Evolutionary conservation across 306 rosid genomes (phyloP).

Genomic region (Sindora glabra): DNA sequence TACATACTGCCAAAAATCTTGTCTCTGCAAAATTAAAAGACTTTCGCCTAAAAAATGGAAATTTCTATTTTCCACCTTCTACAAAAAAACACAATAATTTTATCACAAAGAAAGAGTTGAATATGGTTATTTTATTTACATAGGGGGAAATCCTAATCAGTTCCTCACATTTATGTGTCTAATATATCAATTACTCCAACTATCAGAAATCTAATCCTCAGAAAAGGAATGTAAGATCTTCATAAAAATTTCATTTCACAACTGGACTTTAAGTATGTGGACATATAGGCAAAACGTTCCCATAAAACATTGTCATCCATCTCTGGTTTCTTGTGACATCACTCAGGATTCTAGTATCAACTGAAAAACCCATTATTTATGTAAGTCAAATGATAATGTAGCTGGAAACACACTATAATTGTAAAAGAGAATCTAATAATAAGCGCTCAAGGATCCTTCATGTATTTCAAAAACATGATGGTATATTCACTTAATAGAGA

Average conservation of each 20-base stretch:
- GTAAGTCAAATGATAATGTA: not conserved
- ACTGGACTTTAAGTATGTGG: too few species aligned
- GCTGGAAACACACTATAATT: not conserved
- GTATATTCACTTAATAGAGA: not conserved
- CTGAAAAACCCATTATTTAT: not conserved
- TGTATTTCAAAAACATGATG: not conserved
- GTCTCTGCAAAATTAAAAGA: not conserved
- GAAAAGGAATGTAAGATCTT: not conserved
- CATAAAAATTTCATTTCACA: not conserved
- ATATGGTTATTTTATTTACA: not conserved
- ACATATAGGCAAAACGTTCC: not conserved
- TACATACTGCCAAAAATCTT: slow-evolving; percentile 9
- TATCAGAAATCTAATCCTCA: not conserved
- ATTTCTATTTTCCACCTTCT: too few species aligned
- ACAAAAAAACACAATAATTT: not conserved
- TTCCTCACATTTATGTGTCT: not conserved
- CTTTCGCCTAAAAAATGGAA: slow-evolving; percentile 4
- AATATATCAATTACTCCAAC: not conserved
- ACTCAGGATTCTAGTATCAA: not conserved
- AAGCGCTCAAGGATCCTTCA: not conserved
- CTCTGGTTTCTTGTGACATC: not conserved
- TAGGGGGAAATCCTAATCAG: not conserved
- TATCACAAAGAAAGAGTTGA: not conserved
- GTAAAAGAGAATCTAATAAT: not conserved
- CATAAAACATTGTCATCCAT: not conserved